phyloP scores from a whole-genome alignment of 768 basidiomycete species.

The Suillus brevipes region DNA sequence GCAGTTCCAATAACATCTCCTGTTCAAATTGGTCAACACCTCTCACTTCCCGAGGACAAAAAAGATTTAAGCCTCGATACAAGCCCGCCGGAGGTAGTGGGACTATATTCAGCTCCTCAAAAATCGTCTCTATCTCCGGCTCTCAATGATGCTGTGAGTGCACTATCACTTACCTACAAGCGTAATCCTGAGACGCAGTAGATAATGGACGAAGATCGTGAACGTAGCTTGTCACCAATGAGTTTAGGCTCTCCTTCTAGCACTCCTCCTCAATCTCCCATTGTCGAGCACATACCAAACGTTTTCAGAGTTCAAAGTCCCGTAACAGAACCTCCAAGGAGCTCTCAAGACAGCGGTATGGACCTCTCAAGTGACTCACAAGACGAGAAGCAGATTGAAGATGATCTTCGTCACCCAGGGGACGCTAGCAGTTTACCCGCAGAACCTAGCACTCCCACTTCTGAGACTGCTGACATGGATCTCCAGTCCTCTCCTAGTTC shows the following conservation, averaged over 20 bases:
- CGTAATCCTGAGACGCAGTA: constrained; percentile 29
- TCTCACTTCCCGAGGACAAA: constrained; percentile 9
- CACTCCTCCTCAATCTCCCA: constrained; percentile 34
- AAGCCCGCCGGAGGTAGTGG: constrained; percentile 7
- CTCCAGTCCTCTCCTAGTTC: constrained; percentile 35
- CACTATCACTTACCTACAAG: background rate
- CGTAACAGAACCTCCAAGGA: constrained; percentile 6
- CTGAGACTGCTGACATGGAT: constrained; percentile 36
- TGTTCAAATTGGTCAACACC: constrained; percentile 9
- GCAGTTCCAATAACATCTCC: constrained; percentile 24
- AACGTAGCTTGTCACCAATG: constrained; percentile 61
- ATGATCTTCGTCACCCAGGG: constrained; percentile 23
- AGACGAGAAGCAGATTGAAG: constrained; percentile 23
- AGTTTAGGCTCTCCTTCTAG: constrained; percentile 53
- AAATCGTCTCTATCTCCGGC: constrained; percentile 14
- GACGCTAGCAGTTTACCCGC: constrained; percentile 28
- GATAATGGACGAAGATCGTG: constrained; percentile 32
- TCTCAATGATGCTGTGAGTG: constrained; percentile 26
- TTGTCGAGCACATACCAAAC: constrained; percentile 7
- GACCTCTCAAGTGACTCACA: constrained; percentile 19
- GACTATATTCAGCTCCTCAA: constrained; percentile 13
- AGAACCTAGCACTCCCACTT: constrained; percentile 24
- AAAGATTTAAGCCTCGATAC: constrained; percentile 16
- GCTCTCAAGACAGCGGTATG: constrained; percentile 11
- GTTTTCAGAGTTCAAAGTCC: constrained; percentile 12